Evolutionary conservation across 2,329 filamentous ascomycete species (phyloP).

Genomic region (Neoarthrinium moseri): DNA sequence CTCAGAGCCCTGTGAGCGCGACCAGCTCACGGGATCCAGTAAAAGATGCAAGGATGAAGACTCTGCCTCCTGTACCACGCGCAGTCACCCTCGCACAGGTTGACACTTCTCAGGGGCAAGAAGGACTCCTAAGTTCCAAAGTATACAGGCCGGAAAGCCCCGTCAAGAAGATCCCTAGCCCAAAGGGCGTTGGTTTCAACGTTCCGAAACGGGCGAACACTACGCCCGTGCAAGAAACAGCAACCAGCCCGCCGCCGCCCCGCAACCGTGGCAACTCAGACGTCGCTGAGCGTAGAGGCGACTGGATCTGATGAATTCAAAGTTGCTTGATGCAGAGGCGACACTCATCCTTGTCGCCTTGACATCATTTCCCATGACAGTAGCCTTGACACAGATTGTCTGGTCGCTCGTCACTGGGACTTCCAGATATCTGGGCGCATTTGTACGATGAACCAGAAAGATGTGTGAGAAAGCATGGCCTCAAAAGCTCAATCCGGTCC

Average conservation of each 20-base stretch:
- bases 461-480: no score
- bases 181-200: conserved; percentile 41
- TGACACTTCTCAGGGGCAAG: conserved; percentile 13
- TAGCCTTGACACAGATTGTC: not conserved
- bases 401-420: no score
- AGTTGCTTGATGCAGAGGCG: no score
- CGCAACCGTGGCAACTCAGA: conserved; percentile 20
- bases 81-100: conserved; percentile 31
- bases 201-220: conserved; percentile 24
- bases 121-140: conserved; percentile 45
- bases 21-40: not conserved
- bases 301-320: conserved; percentile 24
- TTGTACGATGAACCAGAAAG: no score
- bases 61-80: conserved; percentile 3
- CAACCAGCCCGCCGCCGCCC: conserved; percentile 11
- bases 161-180: conserved; percentile 39
- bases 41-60: conserved; percentile 30
- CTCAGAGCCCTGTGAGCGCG: conserved; percentile 4
- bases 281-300: conserved; percentile 14
- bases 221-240: conserved; percentile 14
- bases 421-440: no score
- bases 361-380: not conserved
- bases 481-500: not conserved
- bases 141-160: conserved; percentile 49
- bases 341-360: not conserved